Conservation (phyloP, 768 basidiomycete genomes). For the Podaxis sp. region DNA sequence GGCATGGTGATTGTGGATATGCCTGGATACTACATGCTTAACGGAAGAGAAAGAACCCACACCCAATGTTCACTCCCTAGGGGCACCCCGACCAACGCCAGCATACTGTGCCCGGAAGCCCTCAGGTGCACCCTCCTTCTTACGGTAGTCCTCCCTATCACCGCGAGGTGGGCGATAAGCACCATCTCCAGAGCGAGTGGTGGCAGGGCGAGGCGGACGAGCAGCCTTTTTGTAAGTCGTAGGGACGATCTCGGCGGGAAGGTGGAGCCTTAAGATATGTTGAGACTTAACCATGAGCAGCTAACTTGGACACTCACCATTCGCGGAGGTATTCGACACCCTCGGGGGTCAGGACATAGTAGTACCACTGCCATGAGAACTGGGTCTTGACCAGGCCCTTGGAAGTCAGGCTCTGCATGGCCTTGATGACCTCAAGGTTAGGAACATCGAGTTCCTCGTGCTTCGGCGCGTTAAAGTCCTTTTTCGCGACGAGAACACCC, state of each 20-base stretch:
- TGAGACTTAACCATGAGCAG: not conserved
- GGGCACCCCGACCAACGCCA: constrained; percentile 87
- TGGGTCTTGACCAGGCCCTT: constrained; percentile 96
- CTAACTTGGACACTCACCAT: constrained; percentile 45
- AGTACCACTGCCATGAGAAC: constrained; percentile 99
- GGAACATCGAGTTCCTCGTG: constrained; percentile 86
- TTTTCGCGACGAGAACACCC: constrained; percentile 99
- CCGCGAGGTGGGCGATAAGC: constrained; percentile 89
- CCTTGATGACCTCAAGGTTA: constrained; percentile 72
- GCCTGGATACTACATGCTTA: constrained; percentile 24
- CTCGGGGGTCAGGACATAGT: constrained; percentile 95
- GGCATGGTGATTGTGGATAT: constrained; percentile 16
- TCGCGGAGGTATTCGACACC: constrained; percentile 97
- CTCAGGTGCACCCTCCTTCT: constrained; percentile 86
- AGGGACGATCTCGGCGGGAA: constrained; percentile 94
- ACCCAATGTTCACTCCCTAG: constrained; percentile 55
- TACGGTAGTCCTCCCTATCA: constrained; percentile 89
- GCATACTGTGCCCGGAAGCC: constrained; percentile 89
- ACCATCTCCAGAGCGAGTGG: constrained; percentile 69
- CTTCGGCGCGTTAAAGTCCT: constrained; percentile 97
- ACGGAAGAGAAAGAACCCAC: not conserved
- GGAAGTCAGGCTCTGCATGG: constrained; percentile 67
- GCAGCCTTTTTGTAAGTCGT: constrained; percentile 96
- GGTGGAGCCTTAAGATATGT: constrained; percentile 73
- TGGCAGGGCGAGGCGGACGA: constrained; percentile 82